These are phyloP conservation scores for Arthrocladium fulminans DNA, from an alignment of 2,329 filamentous ascomycete genomes.

Conservation along the genomic window DNA sequence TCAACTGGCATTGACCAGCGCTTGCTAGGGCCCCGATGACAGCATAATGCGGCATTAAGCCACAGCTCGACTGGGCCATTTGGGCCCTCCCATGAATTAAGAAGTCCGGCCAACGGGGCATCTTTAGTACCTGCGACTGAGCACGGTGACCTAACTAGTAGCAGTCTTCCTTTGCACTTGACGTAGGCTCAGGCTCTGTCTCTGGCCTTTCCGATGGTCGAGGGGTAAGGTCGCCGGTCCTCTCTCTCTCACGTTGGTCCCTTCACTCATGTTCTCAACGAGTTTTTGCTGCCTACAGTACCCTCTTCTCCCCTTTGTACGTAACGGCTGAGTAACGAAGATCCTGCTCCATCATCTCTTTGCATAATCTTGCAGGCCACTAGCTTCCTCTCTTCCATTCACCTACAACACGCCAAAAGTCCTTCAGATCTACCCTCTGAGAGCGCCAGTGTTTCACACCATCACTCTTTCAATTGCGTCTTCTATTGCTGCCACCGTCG, in stretches of 20 bases:
- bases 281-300: too few species aligned
- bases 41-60: background rate
- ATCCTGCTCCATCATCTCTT: background rate
- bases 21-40: background rate
- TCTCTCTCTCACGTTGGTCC: too few species aligned
- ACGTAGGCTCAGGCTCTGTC: background rate
- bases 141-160: background rate
- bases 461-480: too few species aligned
- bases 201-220: background rate
- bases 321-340: background rate
- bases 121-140: too few species aligned
- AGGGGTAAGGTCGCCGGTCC: background rate
- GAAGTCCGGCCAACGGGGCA: too few species aligned
- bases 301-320: too few species aligned
- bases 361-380: constrained; percentile 2
- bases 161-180: background rate
- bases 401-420: background rate
- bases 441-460: too few species aligned
- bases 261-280: too few species aligned
- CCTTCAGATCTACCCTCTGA: background rate
- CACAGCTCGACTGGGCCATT: too few species aligned
- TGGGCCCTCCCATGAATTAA: too few species aligned
- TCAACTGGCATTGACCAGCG: background rate
- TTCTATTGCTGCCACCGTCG: too few species aligned
- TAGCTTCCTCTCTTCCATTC: background rate